Conservation (phyloP, 2,329 filamentous ascomycete genomes). For the Fusarium bulbicola region DNA sequence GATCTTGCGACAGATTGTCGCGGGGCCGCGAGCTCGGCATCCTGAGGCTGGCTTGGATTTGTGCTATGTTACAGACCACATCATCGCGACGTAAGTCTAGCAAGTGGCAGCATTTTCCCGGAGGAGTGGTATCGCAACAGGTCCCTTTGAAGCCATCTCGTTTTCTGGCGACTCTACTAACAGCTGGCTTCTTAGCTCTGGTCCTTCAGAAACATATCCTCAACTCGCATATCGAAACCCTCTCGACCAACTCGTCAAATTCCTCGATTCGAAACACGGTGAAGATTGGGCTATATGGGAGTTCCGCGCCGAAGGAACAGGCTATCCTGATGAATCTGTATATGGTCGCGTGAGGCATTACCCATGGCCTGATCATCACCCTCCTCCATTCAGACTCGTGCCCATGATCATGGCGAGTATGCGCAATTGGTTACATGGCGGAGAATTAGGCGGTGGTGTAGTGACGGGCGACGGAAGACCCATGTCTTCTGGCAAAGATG, state of each 20-base stretch:
- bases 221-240: conserved; percentile 95
- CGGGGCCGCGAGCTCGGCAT: conserved; percentile 84
- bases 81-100: conserved; percentile 65
- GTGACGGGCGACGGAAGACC: conserved; percentile 25
- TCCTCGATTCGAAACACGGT: conserved; percentile 86
- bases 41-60: conserved; percentile 90
- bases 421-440: conserved; percentile 81
- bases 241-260: conserved; percentile 84
- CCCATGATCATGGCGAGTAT: conserved; percentile 92
- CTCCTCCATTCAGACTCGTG: conserved; percentile 89
- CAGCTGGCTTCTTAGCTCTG: conserved; percentile 59
- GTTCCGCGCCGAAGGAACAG: conserved; percentile 94
- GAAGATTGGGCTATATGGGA: conserved; percentile 96
- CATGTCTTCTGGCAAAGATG: conserved; percentile 18
- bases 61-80: conserved; percentile 92
- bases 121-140: no score
- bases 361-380: conserved; percentile 97
- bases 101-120: no score
- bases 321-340: conserved; percentile 91
- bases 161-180: no score
- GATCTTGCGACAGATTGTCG: conserved; percentile 89
- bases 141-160: no score
- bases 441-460: conserved; percentile 48
- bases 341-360: conserved; percentile 88
- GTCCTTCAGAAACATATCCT: conserved; percentile 88